These are phyloP conservation scores for Geranomyces variabilis DNA, from an alignment of 192 early-diverging fungal species.

Conservation along the genomic window DNA sequence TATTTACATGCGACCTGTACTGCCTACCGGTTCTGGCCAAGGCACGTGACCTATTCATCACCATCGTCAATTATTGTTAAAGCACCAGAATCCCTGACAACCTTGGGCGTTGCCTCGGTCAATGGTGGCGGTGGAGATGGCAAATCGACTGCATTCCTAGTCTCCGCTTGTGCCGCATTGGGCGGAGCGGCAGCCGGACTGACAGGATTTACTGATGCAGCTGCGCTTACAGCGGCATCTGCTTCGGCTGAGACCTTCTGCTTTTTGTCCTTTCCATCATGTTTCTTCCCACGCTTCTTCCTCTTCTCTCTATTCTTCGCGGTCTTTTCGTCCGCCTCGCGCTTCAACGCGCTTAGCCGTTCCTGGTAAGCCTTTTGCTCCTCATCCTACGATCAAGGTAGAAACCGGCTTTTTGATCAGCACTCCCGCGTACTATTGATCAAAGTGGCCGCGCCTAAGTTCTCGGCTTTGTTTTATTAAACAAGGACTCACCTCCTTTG, in stretches of 20 bases:
- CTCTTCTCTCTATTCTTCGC: conserved; percentile 88
- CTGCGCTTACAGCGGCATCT: neutral
- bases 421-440: neutral
- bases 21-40: no score
- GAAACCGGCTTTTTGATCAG: neutral
- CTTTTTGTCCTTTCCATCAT: conserved; percentile 25
- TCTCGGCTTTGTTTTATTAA: neutral
- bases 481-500: conserved; percentile 64
- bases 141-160: no score
- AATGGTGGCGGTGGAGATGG: no score
- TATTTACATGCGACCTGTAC: no score
- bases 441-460: neutral
- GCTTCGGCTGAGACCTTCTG: conserved; percentile 33
- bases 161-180: no score
- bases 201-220: neutral
- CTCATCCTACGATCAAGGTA: conserved; percentile 47
- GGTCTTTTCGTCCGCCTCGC: conserved; percentile 78
- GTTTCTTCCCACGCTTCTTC: conserved; percentile 67
- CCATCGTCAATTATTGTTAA: no score
- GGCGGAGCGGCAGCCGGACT: no score
- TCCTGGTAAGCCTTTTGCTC: conserved; percentile 64
- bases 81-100: no score
- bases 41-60: no score
- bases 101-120: no score
- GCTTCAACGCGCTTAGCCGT: conserved; percentile 57